Conservation (phyloP, 192 early-diverging fungal species). For the Gonapodya prolifera region DNA sequence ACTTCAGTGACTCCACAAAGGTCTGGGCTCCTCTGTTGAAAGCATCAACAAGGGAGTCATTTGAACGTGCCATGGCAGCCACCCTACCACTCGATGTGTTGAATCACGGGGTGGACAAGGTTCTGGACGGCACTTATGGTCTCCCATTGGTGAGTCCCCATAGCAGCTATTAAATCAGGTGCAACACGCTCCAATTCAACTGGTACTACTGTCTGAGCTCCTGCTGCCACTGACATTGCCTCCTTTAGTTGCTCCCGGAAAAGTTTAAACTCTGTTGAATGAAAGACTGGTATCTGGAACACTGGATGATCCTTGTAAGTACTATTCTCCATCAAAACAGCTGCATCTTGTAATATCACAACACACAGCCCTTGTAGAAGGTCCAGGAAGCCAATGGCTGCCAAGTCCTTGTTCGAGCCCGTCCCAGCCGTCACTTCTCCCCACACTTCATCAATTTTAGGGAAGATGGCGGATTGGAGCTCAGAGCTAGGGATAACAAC, state of each 20-base stretch:
- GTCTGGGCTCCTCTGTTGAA: not conserved
- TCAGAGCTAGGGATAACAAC: not conserved
- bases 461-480: not conserved
- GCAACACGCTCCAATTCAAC: not conserved
- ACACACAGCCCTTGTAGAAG: not conserved
- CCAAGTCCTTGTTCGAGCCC: not conserved
- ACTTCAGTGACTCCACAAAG: not conserved
- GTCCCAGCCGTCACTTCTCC: not conserved
- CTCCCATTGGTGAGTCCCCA: not conserved
- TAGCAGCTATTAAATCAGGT: not conserved
- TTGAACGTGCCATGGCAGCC: not conserved
- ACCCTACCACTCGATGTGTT: not conserved
- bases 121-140: not conserved
- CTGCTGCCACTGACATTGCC: not conserved
- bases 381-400: not conserved
- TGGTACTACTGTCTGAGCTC: not conserved
- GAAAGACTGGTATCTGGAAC: not conserved
- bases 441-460: not conserved
- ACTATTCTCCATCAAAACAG: not conserved
- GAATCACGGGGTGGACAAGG: not conserved
- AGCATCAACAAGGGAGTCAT: not conserved
- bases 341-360: not conserved
- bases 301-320: not conserved
- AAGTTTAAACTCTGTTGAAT: not conserved
- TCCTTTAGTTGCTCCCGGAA: not conserved